Evolutionary conservation across 2,329 filamentous ascomycete species (phyloP).

Genomic region (Claviceps arundinis): DNA sequence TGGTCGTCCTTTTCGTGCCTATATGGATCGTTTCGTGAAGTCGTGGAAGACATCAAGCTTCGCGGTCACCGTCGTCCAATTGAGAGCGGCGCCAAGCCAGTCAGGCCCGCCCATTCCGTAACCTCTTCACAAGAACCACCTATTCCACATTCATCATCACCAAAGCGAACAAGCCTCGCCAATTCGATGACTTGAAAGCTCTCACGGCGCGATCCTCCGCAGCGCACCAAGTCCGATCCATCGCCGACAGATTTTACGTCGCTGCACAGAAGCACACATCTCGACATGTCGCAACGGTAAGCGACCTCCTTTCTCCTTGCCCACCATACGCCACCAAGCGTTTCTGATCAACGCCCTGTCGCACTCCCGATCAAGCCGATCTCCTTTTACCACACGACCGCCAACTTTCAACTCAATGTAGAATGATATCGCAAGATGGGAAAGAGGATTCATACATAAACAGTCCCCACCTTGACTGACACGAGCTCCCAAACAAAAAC

Average conservation of each 20-base stretch:
- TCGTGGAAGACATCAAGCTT: background rate
- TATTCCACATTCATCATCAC: constrained; percentile 3
- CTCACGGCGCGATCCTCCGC: background rate
- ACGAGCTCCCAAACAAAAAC: background rate
- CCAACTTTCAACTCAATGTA: background rate
- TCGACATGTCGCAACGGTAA: constrained; percentile 23
- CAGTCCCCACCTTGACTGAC: background rate
- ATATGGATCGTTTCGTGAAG: background rate
- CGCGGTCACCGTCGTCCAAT: background rate
- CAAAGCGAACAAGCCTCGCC: background rate
- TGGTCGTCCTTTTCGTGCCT: background rate
- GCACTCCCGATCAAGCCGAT: background rate
- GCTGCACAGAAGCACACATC: background rate
- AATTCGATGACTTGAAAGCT: background rate
- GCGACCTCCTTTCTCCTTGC: background rate
- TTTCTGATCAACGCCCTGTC: background rate
- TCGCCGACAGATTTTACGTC: background rate
- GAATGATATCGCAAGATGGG: too few species aligned
- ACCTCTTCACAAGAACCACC: constrained; percentile 7
- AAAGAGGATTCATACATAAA: background rate
- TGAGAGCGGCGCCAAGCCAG: background rate
- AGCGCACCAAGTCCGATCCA: background rate
- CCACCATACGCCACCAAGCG: background rate
- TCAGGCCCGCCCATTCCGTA: background rate
- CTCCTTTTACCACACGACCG: background rate